phyloP scores from a whole-genome alignment of 1,284 basidiomycete genomes.

The Cryptococcus jaspeensis region DNA sequence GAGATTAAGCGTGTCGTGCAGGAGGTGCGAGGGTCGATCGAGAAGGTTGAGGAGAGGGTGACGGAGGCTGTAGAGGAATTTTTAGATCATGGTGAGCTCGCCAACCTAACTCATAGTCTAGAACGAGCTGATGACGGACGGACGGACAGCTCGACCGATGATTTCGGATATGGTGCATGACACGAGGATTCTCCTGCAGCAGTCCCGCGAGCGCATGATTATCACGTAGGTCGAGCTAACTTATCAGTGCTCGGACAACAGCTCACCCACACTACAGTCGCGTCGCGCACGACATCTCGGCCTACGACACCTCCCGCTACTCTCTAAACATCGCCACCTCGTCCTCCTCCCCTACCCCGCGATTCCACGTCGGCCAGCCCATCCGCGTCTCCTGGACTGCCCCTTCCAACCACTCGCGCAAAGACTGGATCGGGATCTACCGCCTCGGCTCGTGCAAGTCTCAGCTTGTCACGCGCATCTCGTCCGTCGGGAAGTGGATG shows the following conservation, averaged over 20 bases:
- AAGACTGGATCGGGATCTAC: constrained; percentile 97
- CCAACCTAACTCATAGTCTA: no score
- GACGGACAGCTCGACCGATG: constrained; percentile 56
- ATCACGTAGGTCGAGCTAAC: constrained; percentile 65
- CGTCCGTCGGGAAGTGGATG: constrained; percentile 86
- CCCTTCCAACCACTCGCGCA: constrained; percentile 80
- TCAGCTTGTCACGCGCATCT: constrained; percentile 77
- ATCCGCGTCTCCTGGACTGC: constrained; percentile 85
- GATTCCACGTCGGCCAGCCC: constrained; percentile 87
- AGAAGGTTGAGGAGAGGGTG: constrained; percentile 91
- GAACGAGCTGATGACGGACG: constrained; percentile 6
- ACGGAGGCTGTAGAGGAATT: constrained; percentile 89
- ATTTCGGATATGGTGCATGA: constrained; percentile 85
- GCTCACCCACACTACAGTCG: constrained; percentile 58
- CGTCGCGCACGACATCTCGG: constrained; percentile 73
- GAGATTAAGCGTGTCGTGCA: constrained; percentile 75
- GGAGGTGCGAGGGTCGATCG: constrained; percentile 89
- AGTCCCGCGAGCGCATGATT: constrained; percentile 81
- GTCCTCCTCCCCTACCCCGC: constrained; percentile 47
- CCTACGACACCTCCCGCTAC: constrained; percentile 77
- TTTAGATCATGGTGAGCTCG: constrained; percentile 72
- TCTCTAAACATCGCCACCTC: constrained; percentile 59
- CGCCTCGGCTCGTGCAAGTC: constrained; percentile 84
- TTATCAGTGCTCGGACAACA: neutral
- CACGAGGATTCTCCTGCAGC: constrained; percentile 85